phyloP scores from a whole-genome alignment of 148 eudicot species.

The Cornus controversa region DNA sequence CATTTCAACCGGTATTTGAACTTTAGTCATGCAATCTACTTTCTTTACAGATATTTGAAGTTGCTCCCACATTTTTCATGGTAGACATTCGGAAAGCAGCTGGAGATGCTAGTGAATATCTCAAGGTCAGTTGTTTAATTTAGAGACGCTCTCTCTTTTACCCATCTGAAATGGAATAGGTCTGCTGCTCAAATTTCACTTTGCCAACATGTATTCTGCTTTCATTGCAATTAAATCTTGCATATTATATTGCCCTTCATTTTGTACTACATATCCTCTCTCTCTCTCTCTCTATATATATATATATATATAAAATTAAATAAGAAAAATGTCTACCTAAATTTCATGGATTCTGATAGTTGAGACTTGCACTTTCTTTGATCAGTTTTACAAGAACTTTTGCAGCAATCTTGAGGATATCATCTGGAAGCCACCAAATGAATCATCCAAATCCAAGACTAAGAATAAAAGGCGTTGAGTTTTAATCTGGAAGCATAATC shows the following conservation, averaged over 20 bases:
- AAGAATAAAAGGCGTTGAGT: slow-evolving; percentile 58
- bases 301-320: too few relatives aligned
- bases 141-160: too few relatives aligned
- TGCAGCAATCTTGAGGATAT: slow-evolving; percentile 90
- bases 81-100: slow-evolving; percentile 85
- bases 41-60: slow-evolving; percentile 62
- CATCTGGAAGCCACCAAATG: slow-evolving; percentile 81
- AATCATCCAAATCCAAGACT: slow-evolving; percentile 46
- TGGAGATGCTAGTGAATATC: slow-evolving; percentile 79
- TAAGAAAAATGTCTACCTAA: too few relatives aligned
- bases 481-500: not conserved
- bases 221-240: not conserved
- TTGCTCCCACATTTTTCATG: slow-evolving; percentile 80
- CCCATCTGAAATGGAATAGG: too few relatives aligned
- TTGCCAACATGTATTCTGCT: too few relatives aligned
- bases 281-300: too few relatives aligned
- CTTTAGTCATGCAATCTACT: not conserved
- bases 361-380: slow-evolving; percentile 7
- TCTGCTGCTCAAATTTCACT: too few relatives aligned
- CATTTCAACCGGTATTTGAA: not conserved
- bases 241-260: too few relatives aligned
- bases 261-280: not conserved
- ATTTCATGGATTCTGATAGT: slow-evolving; percentile 1
- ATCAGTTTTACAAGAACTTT: slow-evolving; percentile 82
- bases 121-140: slow-evolving; percentile 44